Conservation (phyloP, 768 basidiomycete species). For the Lactarius sanguifluus region DNA sequence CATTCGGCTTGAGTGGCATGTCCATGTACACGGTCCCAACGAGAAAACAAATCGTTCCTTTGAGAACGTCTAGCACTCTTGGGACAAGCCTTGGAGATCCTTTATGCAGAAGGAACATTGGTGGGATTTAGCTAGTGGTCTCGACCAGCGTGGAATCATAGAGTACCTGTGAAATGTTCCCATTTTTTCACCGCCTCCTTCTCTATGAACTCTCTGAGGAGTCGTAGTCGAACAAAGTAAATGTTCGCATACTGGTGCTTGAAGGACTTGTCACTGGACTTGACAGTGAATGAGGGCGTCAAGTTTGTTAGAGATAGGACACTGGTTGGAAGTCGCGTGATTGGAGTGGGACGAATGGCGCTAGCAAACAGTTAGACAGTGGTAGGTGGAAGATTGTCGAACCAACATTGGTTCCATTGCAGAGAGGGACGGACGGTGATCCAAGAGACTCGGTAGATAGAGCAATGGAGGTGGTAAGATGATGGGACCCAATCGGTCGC, state of each 20-base stretch:
- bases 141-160: not conserved
- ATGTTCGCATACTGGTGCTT: constrained; percentile 72
- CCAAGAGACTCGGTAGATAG: not conserved
- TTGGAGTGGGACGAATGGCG: constrained; percentile 4
- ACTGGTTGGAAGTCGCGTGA: constrained; percentile 20
- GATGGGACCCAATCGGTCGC: not conserved
- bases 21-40: constrained; percentile 98
- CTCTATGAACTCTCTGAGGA: constrained; percentile 49
- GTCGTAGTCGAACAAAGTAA: constrained; percentile 60
- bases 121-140: not conserved
- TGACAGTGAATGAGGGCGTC: constrained; percentile 44
- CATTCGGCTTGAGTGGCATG: constrained; percentile 98
- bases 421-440: not conserved
- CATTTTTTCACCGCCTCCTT: constrained; percentile 51
- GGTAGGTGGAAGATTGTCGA: not conserved
- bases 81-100: constrained; percentile 71
- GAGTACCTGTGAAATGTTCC: constrained; percentile 46
- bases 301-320: constrained; percentile 20
- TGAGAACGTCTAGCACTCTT: constrained; percentile 83
- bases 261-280: constrained; percentile 50
- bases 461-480: not conserved
- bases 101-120: constrained; percentile 34
- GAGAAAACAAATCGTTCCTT: constrained; percentile 84
- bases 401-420: constrained; percentile 21
- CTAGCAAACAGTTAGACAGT: constrained; percentile 17